Percentiles rank a stretch among this genome's conserved stretches.
phyloP scores from a whole-genome alignment of 1,284 basidiomycete species.

The Gymnopus androsaceus region DNA sequence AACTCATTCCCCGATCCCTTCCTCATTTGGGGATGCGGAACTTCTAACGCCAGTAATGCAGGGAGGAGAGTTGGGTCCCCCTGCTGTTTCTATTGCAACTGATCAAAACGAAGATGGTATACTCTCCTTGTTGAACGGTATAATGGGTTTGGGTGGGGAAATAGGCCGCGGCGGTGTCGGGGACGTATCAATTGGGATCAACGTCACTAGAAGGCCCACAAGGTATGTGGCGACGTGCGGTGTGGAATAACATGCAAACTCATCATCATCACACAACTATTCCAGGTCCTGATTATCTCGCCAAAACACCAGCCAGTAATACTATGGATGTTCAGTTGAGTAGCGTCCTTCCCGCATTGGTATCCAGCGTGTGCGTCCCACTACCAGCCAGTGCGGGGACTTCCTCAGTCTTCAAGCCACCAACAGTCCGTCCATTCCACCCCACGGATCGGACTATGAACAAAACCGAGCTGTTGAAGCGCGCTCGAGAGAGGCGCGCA shows the following conservation, averaged over 20 bases:
- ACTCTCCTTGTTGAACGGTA: neutral
- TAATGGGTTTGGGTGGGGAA: neutral
- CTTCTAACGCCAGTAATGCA: constrained; percentile 18
- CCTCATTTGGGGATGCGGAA: constrained; percentile 13
- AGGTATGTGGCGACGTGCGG: constrained; percentile 41
- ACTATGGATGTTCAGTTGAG: constrained; percentile 20
- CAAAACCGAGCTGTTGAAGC: constrained; percentile 48
- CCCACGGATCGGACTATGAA: constrained; percentile 4
- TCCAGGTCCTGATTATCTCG: constrained; percentile 13
- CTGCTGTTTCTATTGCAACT: neutral
- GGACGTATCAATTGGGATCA: neutral
- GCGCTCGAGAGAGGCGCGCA: constrained; percentile 53
- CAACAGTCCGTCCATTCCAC: neutral
- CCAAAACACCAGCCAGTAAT: constrained; percentile 21
- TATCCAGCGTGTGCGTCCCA: neutral
- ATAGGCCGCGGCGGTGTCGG: neutral
- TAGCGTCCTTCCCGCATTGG: constrained; percentile 3
- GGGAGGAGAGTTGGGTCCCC: constrained; percentile 3
- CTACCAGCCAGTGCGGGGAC: neutral
- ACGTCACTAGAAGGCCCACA: constrained; percentile 21
- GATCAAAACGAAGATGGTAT: neutral
- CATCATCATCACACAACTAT: constrained; percentile 24
- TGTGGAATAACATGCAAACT: constrained; percentile 31
- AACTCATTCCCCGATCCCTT: constrained; percentile 21
- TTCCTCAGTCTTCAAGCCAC: constrained; percentile 13